Percentiles rank a stretch among this genome's conserved stretches.
phyloP scores from a whole-genome alignment of 345 rosid species.

The Theobroma cacao region DNA sequence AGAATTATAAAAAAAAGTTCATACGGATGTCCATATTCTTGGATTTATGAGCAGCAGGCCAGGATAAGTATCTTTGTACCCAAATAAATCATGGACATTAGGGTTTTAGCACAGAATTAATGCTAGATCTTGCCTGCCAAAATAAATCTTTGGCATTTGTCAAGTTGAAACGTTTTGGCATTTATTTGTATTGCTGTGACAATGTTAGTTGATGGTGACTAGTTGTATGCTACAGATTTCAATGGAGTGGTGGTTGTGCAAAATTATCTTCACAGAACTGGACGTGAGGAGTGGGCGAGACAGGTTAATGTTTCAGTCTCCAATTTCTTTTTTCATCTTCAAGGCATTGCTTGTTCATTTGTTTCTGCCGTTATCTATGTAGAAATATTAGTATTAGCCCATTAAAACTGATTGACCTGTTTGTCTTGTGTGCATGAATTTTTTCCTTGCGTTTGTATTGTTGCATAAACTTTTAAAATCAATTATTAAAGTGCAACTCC shows the following conservation, averaged over 20 bases:
- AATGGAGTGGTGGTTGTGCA: conserved; percentile 83
- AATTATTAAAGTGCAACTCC: neutral
- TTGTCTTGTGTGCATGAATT: neutral
- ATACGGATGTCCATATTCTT: neutral
- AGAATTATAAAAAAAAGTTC: neutral
- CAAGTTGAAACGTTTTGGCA: neutral
- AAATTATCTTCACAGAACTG: conserved; percentile 78
- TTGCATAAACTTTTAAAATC: neutral
- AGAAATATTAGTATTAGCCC: neutral
- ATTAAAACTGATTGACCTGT: neutral
- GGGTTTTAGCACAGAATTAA: neutral
- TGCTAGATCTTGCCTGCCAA: conserved; percentile 1
- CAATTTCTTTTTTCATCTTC: neutral
- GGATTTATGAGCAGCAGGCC: neutral
- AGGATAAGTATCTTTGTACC: neutral
- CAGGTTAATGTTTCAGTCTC: conserved; percentile 43
- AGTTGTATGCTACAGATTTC: conserved; percentile 66
- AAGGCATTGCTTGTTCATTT: neutral
- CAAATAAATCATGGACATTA: neutral
- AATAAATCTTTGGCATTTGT: neutral
- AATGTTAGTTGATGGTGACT: neutral
- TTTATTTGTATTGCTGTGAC: neutral
- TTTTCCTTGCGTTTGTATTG: neutral
- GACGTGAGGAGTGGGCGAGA: conserved; percentile 85
- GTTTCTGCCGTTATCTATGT: neutral